Conservation (phyloP, 2,329 filamentous ascomycete genomes). For the Diplodia sapinea region DNA sequence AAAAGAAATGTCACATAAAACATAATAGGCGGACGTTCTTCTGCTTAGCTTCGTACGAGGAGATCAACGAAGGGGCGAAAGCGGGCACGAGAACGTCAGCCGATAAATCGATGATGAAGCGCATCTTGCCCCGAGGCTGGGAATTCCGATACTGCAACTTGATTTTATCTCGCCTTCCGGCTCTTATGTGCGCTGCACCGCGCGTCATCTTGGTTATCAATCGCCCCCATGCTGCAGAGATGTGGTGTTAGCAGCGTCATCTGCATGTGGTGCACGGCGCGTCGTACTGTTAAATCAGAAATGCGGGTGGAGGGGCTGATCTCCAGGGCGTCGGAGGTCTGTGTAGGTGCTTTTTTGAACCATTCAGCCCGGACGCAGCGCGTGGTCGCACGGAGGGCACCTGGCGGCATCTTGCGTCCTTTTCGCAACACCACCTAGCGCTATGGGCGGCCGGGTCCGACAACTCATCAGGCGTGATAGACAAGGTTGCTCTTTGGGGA, state of each 20-base stretch:
- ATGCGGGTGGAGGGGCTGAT: background rate
- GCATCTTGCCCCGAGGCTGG: background rate
- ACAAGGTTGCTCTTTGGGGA: background rate
- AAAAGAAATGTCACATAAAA: constrained; percentile 8
- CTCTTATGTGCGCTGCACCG: background rate
- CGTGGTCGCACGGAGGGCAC: constrained; percentile 14
- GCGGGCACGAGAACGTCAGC: background rate
- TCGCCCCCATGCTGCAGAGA: constrained; percentile 15
- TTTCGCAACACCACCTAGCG: constrained; percentile 6
- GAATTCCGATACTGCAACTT: constrained; percentile 1
- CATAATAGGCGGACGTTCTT: background rate
- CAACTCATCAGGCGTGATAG: constrained; percentile 20
- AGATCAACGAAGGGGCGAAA: background rate
- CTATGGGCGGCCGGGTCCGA: constrained; percentile 21
- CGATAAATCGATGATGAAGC: background rate
- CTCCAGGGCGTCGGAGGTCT: background rate
- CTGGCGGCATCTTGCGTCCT: constrained; percentile 5
- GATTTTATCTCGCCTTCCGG: constrained; percentile 1
- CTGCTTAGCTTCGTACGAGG: constrained; percentile 11
- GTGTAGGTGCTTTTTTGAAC: background rate
- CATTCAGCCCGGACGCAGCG: background rate
- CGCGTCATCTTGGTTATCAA: constrained; percentile 10
- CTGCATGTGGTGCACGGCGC: too few relatives aligned
- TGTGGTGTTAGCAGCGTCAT: background rate
- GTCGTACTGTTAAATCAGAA: constrained; percentile 11